Base-by-base conservation (phyloP, 805 yeast species). In the Isabelozyma pseudorhagii region DNA sequence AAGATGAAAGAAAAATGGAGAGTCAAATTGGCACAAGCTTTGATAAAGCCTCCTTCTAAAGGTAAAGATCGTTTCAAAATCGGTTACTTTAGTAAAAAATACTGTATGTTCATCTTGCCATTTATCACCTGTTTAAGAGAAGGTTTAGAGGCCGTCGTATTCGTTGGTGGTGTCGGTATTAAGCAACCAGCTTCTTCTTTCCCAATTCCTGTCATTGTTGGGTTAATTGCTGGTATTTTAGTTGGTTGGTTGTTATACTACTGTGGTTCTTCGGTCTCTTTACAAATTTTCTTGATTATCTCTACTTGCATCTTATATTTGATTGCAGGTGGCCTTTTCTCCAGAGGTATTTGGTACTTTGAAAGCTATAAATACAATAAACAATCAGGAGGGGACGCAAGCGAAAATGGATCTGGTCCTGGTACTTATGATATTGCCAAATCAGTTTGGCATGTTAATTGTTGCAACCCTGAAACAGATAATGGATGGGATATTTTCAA, bases 1-100 rank as follows among this genome's bases (percentile, higher is more conserved):
- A 91, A 92, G 77, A 89, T 92, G 96, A 91, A 90, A 74, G 93
- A 83, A 58, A 93, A 93, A 75, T 93, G 99, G 99, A 84, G 97
- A 77, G 79, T 91, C 57, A 93, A 93, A 75, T 88, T 93, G 65
- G 97, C 97, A 28, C 80, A 74, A 63, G 93, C 97, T 8, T 73
- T 92, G 52, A 72, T 90, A 46, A 84, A 83, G 56, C 62, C 71
- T 21, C 89, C 88, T 48, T 63, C 70, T 42, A 67, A 66, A 11
- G 78, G 67, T 53, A 68, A 69, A 53, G 85, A 79, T 54, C 72
- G 80, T 55, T 82, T 64, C 45, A 62, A 60, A 47, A 45, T 72
- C 34, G 68, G 72, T 38, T 63, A 67, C 59, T 60, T 62, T 46
- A 62, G 73, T 42, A 68, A 82, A 66, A 89, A 88, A 68, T 92